Base-by-base conservation (phyloP, 225 moss, liverwort and hornwort species). In the Ulota crispa region DNA sequence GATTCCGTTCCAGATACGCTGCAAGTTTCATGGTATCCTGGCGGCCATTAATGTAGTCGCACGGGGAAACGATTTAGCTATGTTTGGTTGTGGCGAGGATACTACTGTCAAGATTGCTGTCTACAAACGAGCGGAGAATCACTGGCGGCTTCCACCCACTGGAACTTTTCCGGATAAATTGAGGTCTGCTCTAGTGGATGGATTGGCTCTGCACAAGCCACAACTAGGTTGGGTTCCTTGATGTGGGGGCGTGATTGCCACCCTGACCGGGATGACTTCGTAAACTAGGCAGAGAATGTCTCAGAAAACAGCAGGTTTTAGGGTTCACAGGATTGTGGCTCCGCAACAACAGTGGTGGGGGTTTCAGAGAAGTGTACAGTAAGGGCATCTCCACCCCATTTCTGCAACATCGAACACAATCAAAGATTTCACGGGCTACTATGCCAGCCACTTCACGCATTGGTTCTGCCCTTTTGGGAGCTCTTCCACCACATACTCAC, bases 51-150 rank as follows among this genome's bases (percentile, higher is more conserved):
- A 61, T 13, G 36, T 79, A n/a, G 82, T 77, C 4, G 86, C 82
- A 31, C 63, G 68, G 37, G 85, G 82, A 43, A 74, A 82, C 13
- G n/a, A 82, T 31, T 68, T 86, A 31, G 85, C 65, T 13, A 62
- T 86, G 18, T 62, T 68, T 50, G 68, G 68, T 10, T 23, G 9
- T 19, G 70, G 53, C 11, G 18, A 28, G 4, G 30, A 86, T 64
- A 55, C 28, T 6, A 75, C 36, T 47, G 64, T 75, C 31, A 86
- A 54, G 79, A 79, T 79, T 19, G 75, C 83, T 63, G 64, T 83
- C 24, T 82, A 86, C 78, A 78, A 78, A 61, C 52, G 54, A 47
- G 69, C 79, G 7, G 70, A 80, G 37, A 70, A 83, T 27, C 52
- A 65, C 36, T 83, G 86, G 80, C 66, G 83, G 27, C 50, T 72